phyloP scores from a whole-genome alignment of 768 basidiomycete genomes.

The Mycena venus region DNA sequence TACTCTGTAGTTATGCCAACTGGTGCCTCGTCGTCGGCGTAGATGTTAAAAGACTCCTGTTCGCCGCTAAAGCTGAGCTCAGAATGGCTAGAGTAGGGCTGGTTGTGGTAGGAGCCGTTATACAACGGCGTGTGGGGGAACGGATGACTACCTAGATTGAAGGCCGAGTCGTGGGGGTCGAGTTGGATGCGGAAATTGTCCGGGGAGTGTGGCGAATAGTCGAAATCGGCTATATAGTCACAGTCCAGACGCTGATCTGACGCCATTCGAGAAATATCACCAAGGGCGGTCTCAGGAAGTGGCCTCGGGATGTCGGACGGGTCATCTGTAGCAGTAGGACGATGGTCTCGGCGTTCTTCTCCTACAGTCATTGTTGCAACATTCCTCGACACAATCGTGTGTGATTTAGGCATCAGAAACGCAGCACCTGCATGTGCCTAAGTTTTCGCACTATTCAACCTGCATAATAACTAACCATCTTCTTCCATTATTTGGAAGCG shows the following conservation, averaged over 20 bases:
- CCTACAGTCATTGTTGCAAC: neutral
- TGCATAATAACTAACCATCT: neutral
- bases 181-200: slow-evolving; percentile 27
- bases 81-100: slow-evolving; percentile 76
- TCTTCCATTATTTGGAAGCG: neutral
- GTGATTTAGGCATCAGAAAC: neutral
- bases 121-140: slow-evolving; percentile 69
- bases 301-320: too few relatives aligned
- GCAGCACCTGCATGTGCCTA: neutral
- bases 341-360: neutral
- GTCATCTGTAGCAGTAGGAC: too few relatives aligned
- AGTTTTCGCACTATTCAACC: neutral
- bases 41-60: slow-evolving; percentile 61
- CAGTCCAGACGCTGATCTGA: too few relatives aligned
- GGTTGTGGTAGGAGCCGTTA: slow-evolving; percentile 78
- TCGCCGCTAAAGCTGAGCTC: slow-evolving; percentile 73
- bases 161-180: too few relatives aligned
- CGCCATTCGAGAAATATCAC: too few relatives aligned
- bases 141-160: slow-evolving; percentile 33
- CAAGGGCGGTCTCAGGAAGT: too few relatives aligned
- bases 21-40: slow-evolving; percentile 59
- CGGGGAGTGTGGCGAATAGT: slow-evolving; percentile 44
- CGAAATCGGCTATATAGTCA: slow-evolving; percentile 42
- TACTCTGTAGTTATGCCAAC: slow-evolving; percentile 60
- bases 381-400: neutral